Base-by-base conservation (phyloP, 768 basidiomycete genomes). In the Boletus sp. region DNA sequence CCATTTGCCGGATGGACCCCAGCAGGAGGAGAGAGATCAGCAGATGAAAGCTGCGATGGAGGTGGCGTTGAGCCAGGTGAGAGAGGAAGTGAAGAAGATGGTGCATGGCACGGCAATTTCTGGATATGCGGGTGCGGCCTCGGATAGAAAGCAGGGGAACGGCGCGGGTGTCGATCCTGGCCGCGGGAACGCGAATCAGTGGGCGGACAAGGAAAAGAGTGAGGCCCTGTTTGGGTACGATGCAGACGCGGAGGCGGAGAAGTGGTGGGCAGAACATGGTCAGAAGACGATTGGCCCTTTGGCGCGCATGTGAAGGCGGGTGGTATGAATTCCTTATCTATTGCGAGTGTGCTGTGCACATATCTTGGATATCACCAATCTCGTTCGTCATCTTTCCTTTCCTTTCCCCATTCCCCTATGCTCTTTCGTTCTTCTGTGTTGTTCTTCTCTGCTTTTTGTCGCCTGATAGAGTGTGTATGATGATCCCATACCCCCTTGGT, bases 171-270 rank as follows among this genome's bases (percentile, higher is more conserved):
- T 4, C 1, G 51, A 56, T 7, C 36, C 33, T 7, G 45, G n/a
- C 20, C 58, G 47, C 28, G 73, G 73, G 28, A 82, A 78, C 60
- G 72, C 75, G 54, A 85, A 85, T 58, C 76, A 82, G 58, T 85
- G 84, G 84, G 82, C 83, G 6, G 83, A 86, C 64, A 76, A 73
- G 62, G 69, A 65, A 50, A 83, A 82, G 75, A 83, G 69, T 51
- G 55, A 47, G 36, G 61, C 60, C 5, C 77, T 80, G 62, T 85
- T 83, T 67, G 74, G 75, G 14, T 84, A 84, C 57, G 83, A 85
- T 55, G 80, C 82, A 0, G 82, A 84, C 45, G 67, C 29, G 10
- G 81, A 71, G 36, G 82, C 77, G 7, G 79, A 83, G 45, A 63
- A 62, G 53, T 85, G 83, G 80, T 83, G 80, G 81, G 56, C 41